Conservation (phyloP, 2,329 filamentous ascomycete species). For the Penicillium expansum region DNA sequence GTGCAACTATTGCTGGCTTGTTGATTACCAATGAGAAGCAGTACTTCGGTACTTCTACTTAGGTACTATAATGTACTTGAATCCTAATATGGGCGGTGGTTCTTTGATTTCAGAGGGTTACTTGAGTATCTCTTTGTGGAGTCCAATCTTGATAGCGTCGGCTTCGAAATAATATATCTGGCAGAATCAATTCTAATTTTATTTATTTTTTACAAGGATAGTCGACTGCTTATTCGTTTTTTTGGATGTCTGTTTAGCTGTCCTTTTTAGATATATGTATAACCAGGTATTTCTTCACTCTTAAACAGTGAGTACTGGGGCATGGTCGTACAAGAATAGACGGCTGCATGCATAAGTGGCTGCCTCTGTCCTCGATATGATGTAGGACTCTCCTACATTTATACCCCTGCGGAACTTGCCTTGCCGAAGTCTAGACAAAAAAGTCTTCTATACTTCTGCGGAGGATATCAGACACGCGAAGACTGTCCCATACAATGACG, state of each 20-base stretch:
- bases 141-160: too few species aligned
- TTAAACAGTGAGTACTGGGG: neutral
- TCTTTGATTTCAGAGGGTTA: neutral
- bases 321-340: too few species aligned
- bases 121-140: neutral
- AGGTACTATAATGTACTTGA: neutral
- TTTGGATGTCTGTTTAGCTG: too few species aligned
- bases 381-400: neutral
- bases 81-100: neutral
- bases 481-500: neutral
- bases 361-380: neutral
- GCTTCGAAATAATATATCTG: too few species aligned
- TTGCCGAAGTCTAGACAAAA: neutral
- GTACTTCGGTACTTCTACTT: constrained; percentile 13
- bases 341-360: neutral
- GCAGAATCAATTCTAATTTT: neutral
- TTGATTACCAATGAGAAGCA: constrained; percentile 58
- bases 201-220: neutral
- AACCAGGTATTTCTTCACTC: too few species aligned
- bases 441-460: neutral
- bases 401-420: neutral
- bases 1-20: constrained; percentile 73
- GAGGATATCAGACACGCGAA: neutral
- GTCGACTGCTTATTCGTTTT: too few species aligned
- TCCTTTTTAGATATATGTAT: too few species aligned